Evolutionary conservation across 2,329 filamentous ascomycete genomes (phyloP).

Genomic region (Mycocentrospora acerina): DNA sequence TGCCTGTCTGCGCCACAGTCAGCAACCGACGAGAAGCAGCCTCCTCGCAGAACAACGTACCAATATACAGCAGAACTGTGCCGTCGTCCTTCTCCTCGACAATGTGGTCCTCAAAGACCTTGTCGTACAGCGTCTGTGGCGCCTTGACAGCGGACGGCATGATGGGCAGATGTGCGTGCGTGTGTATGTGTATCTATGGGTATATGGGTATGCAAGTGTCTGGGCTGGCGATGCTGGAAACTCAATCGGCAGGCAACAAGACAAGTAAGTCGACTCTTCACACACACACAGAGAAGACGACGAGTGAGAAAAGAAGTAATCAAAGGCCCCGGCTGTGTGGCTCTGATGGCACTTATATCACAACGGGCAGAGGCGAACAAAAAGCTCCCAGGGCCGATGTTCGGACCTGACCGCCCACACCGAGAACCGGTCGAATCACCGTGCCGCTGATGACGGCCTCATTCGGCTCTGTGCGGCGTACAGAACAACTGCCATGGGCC

Average conservation of each 20-base stretch:
- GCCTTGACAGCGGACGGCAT: constrained; percentile 75
- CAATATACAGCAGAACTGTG: constrained; percentile 90
- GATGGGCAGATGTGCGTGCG: constrained; percentile 38
- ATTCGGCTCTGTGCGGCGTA: constrained; percentile 11
- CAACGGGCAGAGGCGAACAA: constrained; percentile 29
- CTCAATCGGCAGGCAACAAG: no score
- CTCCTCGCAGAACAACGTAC: constrained; percentile 52
- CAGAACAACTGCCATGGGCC: no score
- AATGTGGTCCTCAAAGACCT: constrained; percentile 92
- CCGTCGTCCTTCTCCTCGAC: constrained; percentile 95
- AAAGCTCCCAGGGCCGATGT: constrained; percentile 31
- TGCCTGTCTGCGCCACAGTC: constrained; percentile 69
- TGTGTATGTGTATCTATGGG: no score
- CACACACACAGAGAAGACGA: no score
- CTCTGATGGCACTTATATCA: constrained; percentile 26
- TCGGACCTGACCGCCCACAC: constrained; percentile 28
- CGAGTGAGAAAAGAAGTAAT: constrained; percentile 5
- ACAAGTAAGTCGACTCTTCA: no score
- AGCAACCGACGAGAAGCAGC: constrained; percentile 11
- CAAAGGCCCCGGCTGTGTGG: constrained; percentile 21
- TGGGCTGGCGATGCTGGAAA: constrained; percentile 1
- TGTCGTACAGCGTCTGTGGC: constrained; percentile 92
- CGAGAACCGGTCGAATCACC: constrained; percentile 23
- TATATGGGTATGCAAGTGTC: constrained; percentile 7
- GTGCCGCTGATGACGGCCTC: constrained; percentile 23